These are phyloP conservation scores for Leccinum disarticulatum DNA, from an alignment of 768 basidiomycete genomes.

Conservation along the genomic window DNA sequence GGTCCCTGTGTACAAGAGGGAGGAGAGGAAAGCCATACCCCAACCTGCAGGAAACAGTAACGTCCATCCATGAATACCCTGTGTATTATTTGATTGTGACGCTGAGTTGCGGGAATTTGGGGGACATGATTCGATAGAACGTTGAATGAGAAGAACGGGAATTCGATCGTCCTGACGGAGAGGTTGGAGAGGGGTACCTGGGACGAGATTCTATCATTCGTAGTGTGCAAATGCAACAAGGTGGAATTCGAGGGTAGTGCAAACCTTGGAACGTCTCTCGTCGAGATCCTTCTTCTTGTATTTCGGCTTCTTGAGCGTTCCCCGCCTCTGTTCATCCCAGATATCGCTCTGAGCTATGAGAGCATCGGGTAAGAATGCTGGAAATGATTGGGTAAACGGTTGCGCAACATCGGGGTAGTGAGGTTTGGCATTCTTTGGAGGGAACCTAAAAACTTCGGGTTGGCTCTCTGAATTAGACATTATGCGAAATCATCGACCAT, in stretches of 20 bases:
- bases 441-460: slow-evolving; percentile 55
- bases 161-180: slow-evolving; percentile 77
- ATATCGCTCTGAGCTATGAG: slow-evolving; percentile 64
- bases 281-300: slow-evolving; percentile 88
- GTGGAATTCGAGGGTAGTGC: background rate
- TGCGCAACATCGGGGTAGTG: slow-evolving; percentile 27
- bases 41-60: slow-evolving; percentile 85
- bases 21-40: slow-evolving; percentile 86
- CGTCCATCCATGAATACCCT: slow-evolving; percentile 81
- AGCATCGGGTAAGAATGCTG: slow-evolving; percentile 50
- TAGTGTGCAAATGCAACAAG: background rate
- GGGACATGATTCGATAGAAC: slow-evolving; percentile 51
- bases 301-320: slow-evolving; percentile 54
- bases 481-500: slow-evolving; percentile 19
- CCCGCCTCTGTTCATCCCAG: slow-evolving; percentile 65
- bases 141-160: slow-evolving; percentile 81
- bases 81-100: slow-evolving; percentile 28
- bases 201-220: slow-evolving; percentile 62
- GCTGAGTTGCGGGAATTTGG: slow-evolving; percentile 15
- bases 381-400: slow-evolving; percentile 27
- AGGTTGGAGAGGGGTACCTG: slow-evolving; percentile 70
- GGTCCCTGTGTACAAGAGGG: slow-evolving; percentile 79
- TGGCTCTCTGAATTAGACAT: background rate
- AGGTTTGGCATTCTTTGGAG: slow-evolving; percentile 71
- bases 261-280: slow-evolving; percentile 71